Evolutionary conservation across 1,284 basidiomycete genomes (phyloP), one percentile per base, ranked within the genome.

Genomic region (Coniferiporia weirii): DNA sequence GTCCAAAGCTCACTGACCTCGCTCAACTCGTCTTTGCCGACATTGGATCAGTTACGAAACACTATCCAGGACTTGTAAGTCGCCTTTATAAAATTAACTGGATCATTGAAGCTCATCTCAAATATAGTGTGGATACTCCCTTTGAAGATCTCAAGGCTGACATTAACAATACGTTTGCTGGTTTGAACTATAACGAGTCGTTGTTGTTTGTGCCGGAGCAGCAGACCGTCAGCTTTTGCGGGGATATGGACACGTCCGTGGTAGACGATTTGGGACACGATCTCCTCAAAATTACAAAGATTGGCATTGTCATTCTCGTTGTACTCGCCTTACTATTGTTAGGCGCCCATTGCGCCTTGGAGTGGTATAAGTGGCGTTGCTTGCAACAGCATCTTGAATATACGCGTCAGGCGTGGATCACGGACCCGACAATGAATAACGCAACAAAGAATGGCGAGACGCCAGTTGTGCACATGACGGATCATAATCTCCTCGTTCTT

Each of bases 131-230:
- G 66, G 86, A 91, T 65, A 84, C 80, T 0, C 95, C 95, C 0
- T 95, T 98, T 67, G 89, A 95, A 66, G 75, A 83, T 2, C 73
- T 97, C 54, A 95, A 93, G 71, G 76, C 81, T 62, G 90, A 95
- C 57, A 93, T 98, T 71, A 95, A 95, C 69, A 79, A 85, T 56
- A 95, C 93, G 0, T 89, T 95, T 64, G 69, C 79, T n/a, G 79
- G 80, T 13, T 76, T 91, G 38, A 74, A 73, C 20, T 89, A 93
- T 71, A 82, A 91, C 67, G 76, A 83, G 32, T 81, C 84, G 13
- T 72, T 83, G 4, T 78, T 95, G 17, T 89, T 93, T 5, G 79
- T 94, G 1, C 93, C 91, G 0, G 75, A 77, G 47, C 79, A 82
- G 66, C 83, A 83, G 64, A 75, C 75, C 0, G 71, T 93, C 52